These are phyloP conservation scores for Pogostemon cablin DNA, from an alignment of 257 asterid genomes.

Conservation along the genomic window DNA sequence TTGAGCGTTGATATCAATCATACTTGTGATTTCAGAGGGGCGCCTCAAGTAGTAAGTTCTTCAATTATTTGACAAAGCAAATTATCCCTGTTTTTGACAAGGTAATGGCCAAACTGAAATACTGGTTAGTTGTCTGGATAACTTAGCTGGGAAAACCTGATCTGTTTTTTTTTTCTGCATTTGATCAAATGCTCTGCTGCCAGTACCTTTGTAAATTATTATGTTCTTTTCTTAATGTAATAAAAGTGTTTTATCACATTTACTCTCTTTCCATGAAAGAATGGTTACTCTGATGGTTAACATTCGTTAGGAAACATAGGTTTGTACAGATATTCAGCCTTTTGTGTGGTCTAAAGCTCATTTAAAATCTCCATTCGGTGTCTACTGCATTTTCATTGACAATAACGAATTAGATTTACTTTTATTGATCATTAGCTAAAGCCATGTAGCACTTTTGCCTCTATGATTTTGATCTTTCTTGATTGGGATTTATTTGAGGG, in stretches of 20 bases:
- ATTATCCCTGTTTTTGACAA: conserved; percentile 88
- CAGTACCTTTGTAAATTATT: background rate
- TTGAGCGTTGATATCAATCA: conserved; percentile 29
- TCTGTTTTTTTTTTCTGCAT: conserved; percentile 17
- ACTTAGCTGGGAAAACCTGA: conserved; percentile 20
- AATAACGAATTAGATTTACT: conserved; percentile 1
- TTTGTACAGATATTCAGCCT: conserved; percentile 10
- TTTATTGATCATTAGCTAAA: conserved; percentile 24
- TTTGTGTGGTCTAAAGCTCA: background rate
- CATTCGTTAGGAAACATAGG: background rate
- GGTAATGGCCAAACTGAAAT: conserved; percentile 49
- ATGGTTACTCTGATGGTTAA: conserved; percentile 10
- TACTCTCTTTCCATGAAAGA: background rate
- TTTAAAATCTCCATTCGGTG: conserved; percentile 1
- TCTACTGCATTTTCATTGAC: conserved; percentile 16
- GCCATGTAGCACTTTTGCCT: conserved; percentile 19
- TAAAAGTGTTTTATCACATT: background rate
- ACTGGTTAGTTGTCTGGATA: conserved; percentile 7
- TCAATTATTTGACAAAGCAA: conserved; percentile 77
- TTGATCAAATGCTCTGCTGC: background rate
- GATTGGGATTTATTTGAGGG: conserved; percentile 11
- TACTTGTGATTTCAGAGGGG: conserved; percentile 68
- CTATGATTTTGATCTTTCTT: conserved; percentile 9
- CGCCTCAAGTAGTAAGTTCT: conserved; percentile 85
- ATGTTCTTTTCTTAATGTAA: background rate